Percentiles rank a stretch among this genome's conserved stretches.
Evolutionary conservation across 1,139 yeast species (phyloP).

Genomic region (Debaryomyces psychrophilus): DNA sequence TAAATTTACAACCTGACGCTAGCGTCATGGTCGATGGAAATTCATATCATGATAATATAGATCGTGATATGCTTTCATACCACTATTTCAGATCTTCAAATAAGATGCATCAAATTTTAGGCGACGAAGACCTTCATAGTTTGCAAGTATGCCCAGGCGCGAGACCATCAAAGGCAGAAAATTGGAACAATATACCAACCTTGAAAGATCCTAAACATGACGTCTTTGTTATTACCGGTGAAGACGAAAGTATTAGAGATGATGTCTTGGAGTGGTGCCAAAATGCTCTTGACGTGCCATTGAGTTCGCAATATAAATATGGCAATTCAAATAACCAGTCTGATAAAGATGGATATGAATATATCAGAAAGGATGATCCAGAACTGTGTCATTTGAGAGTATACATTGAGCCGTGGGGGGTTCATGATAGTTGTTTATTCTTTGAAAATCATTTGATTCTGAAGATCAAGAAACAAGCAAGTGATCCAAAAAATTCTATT

Average conservation of each 20-base stretch:
- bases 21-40: slow-evolving; percentile 28
- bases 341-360: slow-evolving; percentile 24
- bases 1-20: slow-evolving; percentile 21
- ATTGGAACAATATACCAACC: slow-evolving; percentile 42
- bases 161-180: slow-evolving; percentile 21
- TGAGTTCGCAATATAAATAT: slow-evolving; percentile 22
- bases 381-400: slow-evolving; percentile 21
- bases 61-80: slow-evolving; percentile 35
- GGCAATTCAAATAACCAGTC: slow-evolving; percentile 31
- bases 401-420: slow-evolving; percentile 48
- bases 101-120: slow-evolving; percentile 14
- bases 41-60: slow-evolving; percentile 39
- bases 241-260: slow-evolving; percentile 49
- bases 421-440: slow-evolving; percentile 43
- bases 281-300: slow-evolving; percentile 35
- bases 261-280: slow-evolving; percentile 42
- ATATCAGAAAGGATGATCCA: slow-evolving; percentile 17
- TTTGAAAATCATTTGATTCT: slow-evolving; percentile 30
- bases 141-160: slow-evolving; percentile 22
- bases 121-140: slow-evolving; percentile 13
- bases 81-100: slow-evolving; percentile 10
- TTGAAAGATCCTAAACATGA: slow-evolving; percentile 29
- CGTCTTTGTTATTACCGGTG: slow-evolving; percentile 41
- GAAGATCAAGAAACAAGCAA: slow-evolving; percentile 15
- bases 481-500: slow-evolving; percentile 11